Base-by-base conservation (phyloP, 179 eudicot genomes). In the Silene vulgaris region DNA sequence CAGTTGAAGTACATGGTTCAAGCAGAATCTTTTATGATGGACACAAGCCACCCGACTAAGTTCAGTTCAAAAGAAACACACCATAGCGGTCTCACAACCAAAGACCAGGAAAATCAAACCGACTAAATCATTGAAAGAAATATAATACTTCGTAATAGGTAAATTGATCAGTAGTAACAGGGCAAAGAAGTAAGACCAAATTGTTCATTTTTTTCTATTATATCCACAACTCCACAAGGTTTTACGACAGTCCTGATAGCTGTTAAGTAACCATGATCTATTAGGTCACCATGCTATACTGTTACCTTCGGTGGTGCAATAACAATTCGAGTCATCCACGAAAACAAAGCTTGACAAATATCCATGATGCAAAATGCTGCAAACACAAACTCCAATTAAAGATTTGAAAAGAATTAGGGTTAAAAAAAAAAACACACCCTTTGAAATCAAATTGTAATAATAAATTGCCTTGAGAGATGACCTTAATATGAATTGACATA, bases 351-450 rank as follows among this genome's bases (percentile, higher is more conserved):
- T 28, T 28, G 14, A 26, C 14, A 64, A 64, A 64, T 62, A 62
- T 21, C 32, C 30, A 64, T 12, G 40, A 64, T 12, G 40, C 68
- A 29, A 3, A 32, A 64, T 64, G 68, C 68, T 64, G 68, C 68
- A 64, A 28, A 28, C 68, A 30, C 43, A 13, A 29, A 64, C 37
- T 23, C 28, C 17, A 29, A 13, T 32, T 29, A 19, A 29, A 64
- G 8, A 64, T 62, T 11, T 28, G 20, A 29, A 64, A 12, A 64
- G 40, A 8, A 28, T 12, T 13, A 64, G 17, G 40, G 19, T 9
- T 12, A 62, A 62, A 28, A 62, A 32, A 4, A 11, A n/a, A n/a
- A n/a, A n/a, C n/a, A n/a, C n/a, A n/a, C n/a, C 26, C 30, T 8
- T 21, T 56, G 12, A 62, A 62, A 21, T 28, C 14, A 6, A 62